Evolutionary conservation across 2,329 filamentous ascomycete species (phyloP), one percentile per base, ranked within the genome.

Genomic region (Verticillium nonalfalfae): DNA sequence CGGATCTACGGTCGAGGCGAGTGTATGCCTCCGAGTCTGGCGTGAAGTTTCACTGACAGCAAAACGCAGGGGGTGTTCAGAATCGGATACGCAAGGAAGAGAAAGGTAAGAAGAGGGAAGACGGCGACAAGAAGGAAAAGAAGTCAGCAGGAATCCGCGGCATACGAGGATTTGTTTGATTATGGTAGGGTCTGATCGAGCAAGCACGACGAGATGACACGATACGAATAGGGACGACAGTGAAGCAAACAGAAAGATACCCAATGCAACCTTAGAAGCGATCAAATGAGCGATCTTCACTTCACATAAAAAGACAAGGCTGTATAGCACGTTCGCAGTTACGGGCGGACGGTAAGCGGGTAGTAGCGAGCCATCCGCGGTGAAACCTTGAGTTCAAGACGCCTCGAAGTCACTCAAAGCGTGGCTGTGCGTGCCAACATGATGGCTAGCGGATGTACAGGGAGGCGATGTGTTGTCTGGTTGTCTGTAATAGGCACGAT

Each of bases 51-150:
- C n/a, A 50, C 45, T 50, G 45, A 50, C 45, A 50, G 2, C 31
- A 18, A 11, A 56, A 58, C 56, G 21, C 67, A 79, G 81, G 80
- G 18, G 79, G 80, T 26, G 73, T 80, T 9, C 80, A 81, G 65
- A 82, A 79, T 67, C 69, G 76, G 35, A 69, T 76, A 1, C 77
- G 78, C 3, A 80, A 83, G 66, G 80, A 84, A 2, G 76, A 75
- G 66, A 83, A 82, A 63, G 79, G 81, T 38, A 80, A 79, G 65
- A 73, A 73, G 56, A 74, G 74, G 45, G 77, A 80, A 6, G 79
- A 81, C 11, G 66, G 70, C 1, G 73, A 74, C 35, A 74, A 69
- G 55, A 73, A 73, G 62, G 73, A 74, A 13, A 78, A 76, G 66
- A 78, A 77, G 62, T 68, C 69, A 26, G 73, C 71, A 21, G 75